phyloP scores from a whole-genome alignment of 768 basidiomycete species.

The Tulasnella sp. region DNA sequence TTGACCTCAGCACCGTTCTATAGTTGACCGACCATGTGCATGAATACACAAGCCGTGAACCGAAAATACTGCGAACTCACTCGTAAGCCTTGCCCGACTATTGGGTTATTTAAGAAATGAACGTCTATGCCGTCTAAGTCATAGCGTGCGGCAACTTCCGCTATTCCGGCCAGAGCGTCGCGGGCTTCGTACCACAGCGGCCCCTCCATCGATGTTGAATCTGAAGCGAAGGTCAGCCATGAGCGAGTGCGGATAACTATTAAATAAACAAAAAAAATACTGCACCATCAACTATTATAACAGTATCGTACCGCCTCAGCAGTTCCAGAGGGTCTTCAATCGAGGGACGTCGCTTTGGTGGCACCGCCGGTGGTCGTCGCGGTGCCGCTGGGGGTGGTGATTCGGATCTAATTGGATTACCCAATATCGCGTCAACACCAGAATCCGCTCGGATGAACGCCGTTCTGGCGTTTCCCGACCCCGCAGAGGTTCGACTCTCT shows the following conservation, averaged over 20 bases:
- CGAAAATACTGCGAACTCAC: constrained; percentile 25
- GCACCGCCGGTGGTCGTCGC: background rate
- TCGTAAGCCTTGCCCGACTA: constrained; percentile 34
- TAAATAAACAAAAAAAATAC: background rate
- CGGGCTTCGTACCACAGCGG: constrained; percentile 45
- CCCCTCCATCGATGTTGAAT: constrained; percentile 51
- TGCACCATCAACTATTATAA: constrained; percentile 39
- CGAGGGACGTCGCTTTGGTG: constrained; percentile 3
- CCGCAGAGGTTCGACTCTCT: background rate
- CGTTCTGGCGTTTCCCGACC: background rate
- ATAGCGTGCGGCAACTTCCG: constrained; percentile 42
- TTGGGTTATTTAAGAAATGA: constrained; percentile 46
- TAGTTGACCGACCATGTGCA: background rate
- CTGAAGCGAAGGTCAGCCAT: constrained; percentile 30
- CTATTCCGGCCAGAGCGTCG: constrained; percentile 43
- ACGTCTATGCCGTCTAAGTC: constrained; percentile 56
- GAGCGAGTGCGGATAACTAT: background rate
- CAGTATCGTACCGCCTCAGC: constrained; percentile 43
- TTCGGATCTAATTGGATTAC: background rate
- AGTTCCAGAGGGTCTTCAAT: constrained; percentile 22
- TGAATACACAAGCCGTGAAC: background rate
- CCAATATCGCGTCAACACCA: background rate
- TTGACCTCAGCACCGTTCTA: constrained; percentile 37
- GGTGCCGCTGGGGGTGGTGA: background rate
- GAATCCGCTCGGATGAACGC: background rate